These are phyloP conservation scores for Sodiomyces alkalinus DNA, from an alignment of 2,329 filamentous ascomycete genomes.

Conservation along the genomic window DNA sequence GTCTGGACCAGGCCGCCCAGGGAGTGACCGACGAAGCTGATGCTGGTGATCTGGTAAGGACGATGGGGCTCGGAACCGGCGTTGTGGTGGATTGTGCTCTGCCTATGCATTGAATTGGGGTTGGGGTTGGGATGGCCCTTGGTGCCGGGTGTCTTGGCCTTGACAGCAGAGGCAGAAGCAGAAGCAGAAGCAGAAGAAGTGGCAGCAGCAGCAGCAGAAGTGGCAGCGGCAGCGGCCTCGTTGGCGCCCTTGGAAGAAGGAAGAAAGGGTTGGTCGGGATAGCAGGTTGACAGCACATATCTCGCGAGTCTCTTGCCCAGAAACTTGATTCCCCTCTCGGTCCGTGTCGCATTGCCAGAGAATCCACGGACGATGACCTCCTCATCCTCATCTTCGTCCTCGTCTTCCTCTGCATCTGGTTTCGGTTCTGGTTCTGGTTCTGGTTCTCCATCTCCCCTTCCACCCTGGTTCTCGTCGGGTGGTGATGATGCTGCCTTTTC, in stretches of 20 bases:
- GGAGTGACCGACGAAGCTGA: conserved; percentile 88
- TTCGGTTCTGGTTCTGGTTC: conserved; percentile 12
- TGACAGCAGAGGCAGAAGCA: conserved; percentile 13
- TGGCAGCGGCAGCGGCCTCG: conserved; percentile 16
- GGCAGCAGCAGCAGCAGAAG: too few species aligned
- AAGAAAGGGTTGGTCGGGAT: conserved; percentile 81
- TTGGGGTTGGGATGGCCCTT: too few species aligned
- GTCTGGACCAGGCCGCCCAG: conserved; percentile 82
- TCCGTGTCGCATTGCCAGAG: conserved; percentile 76
- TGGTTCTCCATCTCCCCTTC: conserved; percentile 12
- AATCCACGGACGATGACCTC: conserved; percentile 84
- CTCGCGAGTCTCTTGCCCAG: conserved; percentile 87
- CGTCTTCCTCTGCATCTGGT: conserved; percentile 12
- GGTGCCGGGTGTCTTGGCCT: conserved; percentile 16
- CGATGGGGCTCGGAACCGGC: conserved; percentile 25
- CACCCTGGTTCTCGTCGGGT: conserved; percentile 6
- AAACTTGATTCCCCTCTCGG: conserved; percentile 92
- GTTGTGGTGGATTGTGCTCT: conserved; percentile 41
- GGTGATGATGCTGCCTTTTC: conserved; percentile 6
- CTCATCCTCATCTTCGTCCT: conserved; percentile 56
- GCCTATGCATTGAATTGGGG: conserved; percentile 42
- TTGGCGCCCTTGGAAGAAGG: conserved; percentile 41
- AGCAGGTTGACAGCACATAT: conserved; percentile 78
- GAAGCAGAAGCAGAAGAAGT: too few species aligned
- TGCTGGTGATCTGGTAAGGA: conserved; percentile 77